Percentiles rank a stretch among this genome's conserved stretches.
These are phyloP conservation scores for Pseudocohnilembus persalinus DNA, from an alignment of 169 alveolate genomes.

Conservation along the genomic window DNA sequence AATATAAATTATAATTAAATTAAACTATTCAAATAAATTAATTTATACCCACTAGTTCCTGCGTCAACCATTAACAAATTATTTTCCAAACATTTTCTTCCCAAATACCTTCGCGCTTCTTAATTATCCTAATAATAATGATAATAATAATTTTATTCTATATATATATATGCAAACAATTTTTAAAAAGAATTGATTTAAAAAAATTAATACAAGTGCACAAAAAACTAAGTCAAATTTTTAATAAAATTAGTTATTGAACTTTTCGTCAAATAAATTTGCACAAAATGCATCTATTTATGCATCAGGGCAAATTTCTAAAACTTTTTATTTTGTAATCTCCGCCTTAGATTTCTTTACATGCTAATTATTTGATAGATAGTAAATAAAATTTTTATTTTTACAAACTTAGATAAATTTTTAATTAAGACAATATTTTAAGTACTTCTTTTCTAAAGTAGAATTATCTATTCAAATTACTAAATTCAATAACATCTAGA, in stretches of 20 bases:
- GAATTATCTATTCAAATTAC: constrained; percentile 98
- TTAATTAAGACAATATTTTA: constrained; percentile 42
- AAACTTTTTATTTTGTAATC: constrained; percentile 39
- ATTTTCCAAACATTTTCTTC: constrained; percentile 50
- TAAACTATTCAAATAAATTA: neutral
- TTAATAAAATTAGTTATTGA: constrained; percentile 46
- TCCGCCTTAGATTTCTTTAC: constrained; percentile 42
- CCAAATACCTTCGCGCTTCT: constrained; percentile 59
- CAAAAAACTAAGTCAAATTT: constrained; percentile 52
- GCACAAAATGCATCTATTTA: constrained; percentile 42
- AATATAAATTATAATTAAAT: neutral
- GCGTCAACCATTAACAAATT: constrained; percentile 52
- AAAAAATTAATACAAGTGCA: constrained; percentile 28
- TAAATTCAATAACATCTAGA: constrained; percentile 94
- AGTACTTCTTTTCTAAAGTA: constrained; percentile 77
- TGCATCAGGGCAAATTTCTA: constrained; percentile 35
- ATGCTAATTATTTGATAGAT: too few species aligned
- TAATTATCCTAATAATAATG: constrained; percentile 36
- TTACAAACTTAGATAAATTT: too few species aligned
- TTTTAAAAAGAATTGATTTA: too few species aligned
- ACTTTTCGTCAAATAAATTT: constrained; percentile 50
- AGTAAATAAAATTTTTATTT: too few species aligned
- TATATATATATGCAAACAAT: too few species aligned
- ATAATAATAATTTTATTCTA: too few species aligned
- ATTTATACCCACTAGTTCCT: constrained; percentile 54